Evolutionary conservation across 164 flowering plant species (phyloP), one percentile per base, ranked within the genome.

Genomic region (Piper betle): DNA sequence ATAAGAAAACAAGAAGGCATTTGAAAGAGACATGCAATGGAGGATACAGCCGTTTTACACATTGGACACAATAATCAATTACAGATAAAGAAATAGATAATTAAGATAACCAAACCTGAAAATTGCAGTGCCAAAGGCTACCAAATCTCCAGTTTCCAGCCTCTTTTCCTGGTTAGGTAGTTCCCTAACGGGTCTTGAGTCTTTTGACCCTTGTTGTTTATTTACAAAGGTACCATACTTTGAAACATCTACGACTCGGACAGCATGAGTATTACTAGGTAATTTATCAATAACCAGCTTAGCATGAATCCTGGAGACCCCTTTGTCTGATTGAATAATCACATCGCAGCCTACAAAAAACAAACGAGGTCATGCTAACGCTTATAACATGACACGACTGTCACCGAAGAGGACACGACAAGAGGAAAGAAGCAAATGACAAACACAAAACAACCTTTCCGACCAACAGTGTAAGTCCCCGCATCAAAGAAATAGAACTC

Each of bases 241-340:
- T 18, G 97, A 88, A 72, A 78, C 77, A 72, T 91, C 97, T 70
- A 63, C 82, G 48, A 91, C 71, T 50, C 74, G 67, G 58, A 84
- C 85, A 62, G 62, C 54, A 16, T 81, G 54, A 58, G 76, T 61
- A 66, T 71, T 75, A 55, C 69, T 37, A 40, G 72, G 69, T 60
- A 66, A 66, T 92, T 84, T 83, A 39, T 80, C 84, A 60, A 91
- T 73, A 64, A 83, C 39, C 64, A 91, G 63, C 73, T 91, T 93
- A 1, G 97, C 91, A 75, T 91, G 97, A 57, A 86, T 48, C 58
- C 97, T 78, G 18, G 97, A 91, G 55, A 88, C 85, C 25, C 89
- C 93, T 67, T 83, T 91, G 75, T 91, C 97, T 71, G 82, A 82
- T 62, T 79, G 80, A 57, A 91, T 71, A 58, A 77, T 83, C 13